phyloP scores from a whole-genome alignment of 139 green algal genomes.

The Choricystis sp. region DNA sequence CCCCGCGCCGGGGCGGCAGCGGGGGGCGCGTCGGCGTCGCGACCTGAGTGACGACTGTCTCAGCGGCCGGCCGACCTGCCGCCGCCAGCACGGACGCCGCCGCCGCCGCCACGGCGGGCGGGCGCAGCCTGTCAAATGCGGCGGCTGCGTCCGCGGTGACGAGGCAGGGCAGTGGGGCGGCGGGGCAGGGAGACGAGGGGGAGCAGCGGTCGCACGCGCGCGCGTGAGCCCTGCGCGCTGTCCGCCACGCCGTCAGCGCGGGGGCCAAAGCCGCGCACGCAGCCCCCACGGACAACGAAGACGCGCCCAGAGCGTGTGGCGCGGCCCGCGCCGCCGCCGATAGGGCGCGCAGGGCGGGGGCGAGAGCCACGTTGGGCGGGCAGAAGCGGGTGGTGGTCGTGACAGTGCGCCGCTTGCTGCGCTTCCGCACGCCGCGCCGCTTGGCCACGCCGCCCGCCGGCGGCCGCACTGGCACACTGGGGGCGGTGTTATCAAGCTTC shows the following conservation, averaged over 20 bases:
- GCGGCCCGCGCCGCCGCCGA: too few species aligned
- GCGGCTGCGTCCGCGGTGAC: not conserved
- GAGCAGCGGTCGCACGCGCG: not conserved
- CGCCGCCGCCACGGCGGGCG: not conserved
- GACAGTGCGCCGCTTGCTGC: too few species aligned
- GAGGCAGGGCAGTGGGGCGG: not conserved
- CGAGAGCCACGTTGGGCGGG: too few species aligned
- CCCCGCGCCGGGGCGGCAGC: too few species aligned
- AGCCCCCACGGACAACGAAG: not conserved
- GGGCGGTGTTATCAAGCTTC: not conserved
- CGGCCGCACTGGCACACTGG: too few species aligned
- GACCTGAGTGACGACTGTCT: too few species aligned
- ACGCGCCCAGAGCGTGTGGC: not conserved
- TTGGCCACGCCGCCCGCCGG: not conserved
- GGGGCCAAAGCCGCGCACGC: not conserved
- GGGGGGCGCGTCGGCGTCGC: too few species aligned
- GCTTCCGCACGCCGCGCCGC: not conserved
- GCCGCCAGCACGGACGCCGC: not conserved
- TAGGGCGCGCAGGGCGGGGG: not conserved
- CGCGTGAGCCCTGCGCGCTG: not conserved
- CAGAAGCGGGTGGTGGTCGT: not conserved
- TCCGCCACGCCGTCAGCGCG: not conserved
- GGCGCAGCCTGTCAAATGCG: not conserved
- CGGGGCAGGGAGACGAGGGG: not conserved
- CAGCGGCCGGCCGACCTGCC: too few species aligned